phyloP scores from a whole-genome alignment of 2,329 filamentous ascomycete species.

The Pseudocercospora ulei region DNA sequence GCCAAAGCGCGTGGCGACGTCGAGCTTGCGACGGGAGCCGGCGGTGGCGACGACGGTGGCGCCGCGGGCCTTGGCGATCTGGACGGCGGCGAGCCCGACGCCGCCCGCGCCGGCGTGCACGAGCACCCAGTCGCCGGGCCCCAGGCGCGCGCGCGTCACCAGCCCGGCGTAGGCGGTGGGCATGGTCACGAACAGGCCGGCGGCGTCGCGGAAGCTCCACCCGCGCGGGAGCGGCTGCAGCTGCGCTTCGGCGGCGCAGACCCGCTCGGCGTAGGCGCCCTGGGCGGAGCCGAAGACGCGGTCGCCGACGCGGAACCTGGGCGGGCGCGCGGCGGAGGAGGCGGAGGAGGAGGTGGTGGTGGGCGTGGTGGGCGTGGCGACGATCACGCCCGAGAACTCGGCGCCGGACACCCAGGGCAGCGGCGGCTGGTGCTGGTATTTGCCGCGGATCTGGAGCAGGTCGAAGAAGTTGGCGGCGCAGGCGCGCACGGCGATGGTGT shows the following conservation, averaged over 20 bases:
- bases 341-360: conserved; percentile 31
- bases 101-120: conserved; percentile 89
- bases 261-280: conserved; percentile 72
- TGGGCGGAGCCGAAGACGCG: conserved; percentile 79
- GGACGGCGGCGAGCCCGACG: conserved; percentile 82
- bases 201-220: conserved; percentile 76
- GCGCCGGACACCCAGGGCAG: conserved; percentile 80
- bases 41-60: conserved; percentile 91
- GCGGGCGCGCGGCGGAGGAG: conserved; percentile 32
- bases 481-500: conserved; percentile 77
- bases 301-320: conserved; percentile 65
- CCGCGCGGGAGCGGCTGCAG: conserved; percentile 66
- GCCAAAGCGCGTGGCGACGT: conserved; percentile 68
- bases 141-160: conserved; percentile 65
- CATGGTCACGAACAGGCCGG: conserved; percentile 82
- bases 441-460: conserved; percentile 85
- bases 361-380: conserved; percentile 50
- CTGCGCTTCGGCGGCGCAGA: conserved; percentile 55
- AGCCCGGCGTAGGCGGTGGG: conserved; percentile 81
- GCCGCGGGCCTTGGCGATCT: conserved; percentile 84
- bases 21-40: conserved; percentile 66
- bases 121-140: conserved; percentile 72
- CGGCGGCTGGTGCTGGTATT: conserved; percentile 85
- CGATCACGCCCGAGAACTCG: conserved; percentile 74
- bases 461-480: conserved; percentile 95